Evolutionary conservation across 164 flowering plant genomes (phyloP).

Genomic region (Malania oleifera): DNA sequence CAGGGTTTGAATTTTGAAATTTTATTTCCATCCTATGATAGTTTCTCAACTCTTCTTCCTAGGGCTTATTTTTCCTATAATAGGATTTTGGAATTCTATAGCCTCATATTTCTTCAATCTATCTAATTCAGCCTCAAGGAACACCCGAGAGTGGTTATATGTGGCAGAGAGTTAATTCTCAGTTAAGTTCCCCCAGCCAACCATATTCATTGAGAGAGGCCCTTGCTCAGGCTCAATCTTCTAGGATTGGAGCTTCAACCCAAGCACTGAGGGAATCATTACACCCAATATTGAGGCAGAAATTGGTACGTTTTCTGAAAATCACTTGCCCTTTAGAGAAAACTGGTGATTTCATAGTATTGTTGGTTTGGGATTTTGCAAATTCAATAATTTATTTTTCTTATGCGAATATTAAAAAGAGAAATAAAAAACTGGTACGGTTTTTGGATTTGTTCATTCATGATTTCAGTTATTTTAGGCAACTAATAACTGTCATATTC

Average conservation of each 20-base stretch:
- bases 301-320: constrained; percentile 7
- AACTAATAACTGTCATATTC: not conserved
- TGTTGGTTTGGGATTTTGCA: too few species aligned
- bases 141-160: constrained; percentile 85
- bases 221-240: constrained; percentile 98
- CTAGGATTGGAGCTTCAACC: constrained; percentile 91
- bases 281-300: constrained; percentile 90
- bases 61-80: not conserved
- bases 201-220: constrained; percentile 99
- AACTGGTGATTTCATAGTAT: too few species aligned
- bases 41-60: not conserved
- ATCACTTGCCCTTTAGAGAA: too few species aligned
- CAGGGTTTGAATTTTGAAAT: not conserved
- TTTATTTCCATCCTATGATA: not conserved
- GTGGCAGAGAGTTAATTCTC: constrained; percentile 97
- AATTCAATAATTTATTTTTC: too few species aligned
- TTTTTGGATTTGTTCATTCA: not conserved
- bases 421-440: constrained; percentile 52
- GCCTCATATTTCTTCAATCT: constrained; percentile 7
- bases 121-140: constrained; percentile 67
- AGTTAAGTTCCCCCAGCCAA: constrained; percentile 94
- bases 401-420: too few species aligned
- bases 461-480: not conserved
- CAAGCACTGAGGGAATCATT: constrained; percentile 95
- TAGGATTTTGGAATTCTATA: not conserved